phyloP scores from a whole-genome alignment of 495 filamentous ascomycete species.

The Geoglossum glabrum region DNA sequence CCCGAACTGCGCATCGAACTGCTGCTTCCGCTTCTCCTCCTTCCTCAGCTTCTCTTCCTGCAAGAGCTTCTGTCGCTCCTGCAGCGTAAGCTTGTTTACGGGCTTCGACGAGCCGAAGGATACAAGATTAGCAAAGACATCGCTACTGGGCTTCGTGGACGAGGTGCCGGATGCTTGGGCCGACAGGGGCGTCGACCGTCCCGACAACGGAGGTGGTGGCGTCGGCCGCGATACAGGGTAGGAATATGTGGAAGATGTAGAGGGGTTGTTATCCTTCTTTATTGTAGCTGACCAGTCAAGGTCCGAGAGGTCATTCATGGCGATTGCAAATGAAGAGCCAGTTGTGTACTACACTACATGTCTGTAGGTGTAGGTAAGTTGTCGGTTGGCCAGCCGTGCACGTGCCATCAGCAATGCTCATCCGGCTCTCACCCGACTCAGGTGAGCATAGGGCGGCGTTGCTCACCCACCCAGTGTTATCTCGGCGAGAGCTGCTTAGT shows the following conservation, averaged over 20 bases:
- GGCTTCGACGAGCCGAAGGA: constrained; percentile 44
- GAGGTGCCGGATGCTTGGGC: constrained; percentile 24
- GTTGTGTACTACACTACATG: too few relatives aligned
- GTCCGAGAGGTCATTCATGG: constrained; percentile 6
- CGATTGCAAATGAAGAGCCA: too few relatives aligned
- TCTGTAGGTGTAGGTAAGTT: too few relatives aligned
- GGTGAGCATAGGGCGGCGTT: too few relatives aligned
- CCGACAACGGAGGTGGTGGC: constrained; percentile 34
- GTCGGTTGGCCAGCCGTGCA: too few relatives aligned
- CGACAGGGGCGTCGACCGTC: constrained; percentile 47
- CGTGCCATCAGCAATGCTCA: too few relatives aligned
- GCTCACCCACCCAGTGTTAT: too few relatives aligned
- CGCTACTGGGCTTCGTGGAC: constrained; percentile 38
- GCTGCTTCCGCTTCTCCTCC: constrained; percentile 47
- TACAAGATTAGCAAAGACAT: constrained; percentile 82
- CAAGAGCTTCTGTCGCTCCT: constrained; percentile 67
- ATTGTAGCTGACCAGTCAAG: constrained; percentile 3
- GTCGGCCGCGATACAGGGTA: constrained; percentile 42
- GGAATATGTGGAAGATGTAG: constrained; percentile 31
- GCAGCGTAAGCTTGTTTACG: constrained; percentile 52
- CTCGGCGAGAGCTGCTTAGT: too few relatives aligned
- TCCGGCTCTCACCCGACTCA: too few relatives aligned
- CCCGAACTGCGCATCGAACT: constrained; percentile 56
- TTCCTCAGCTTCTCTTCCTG: constrained; percentile 58
- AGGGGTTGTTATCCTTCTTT: constrained; percentile 16